A percentile compares a stretch with the other conserved stretches of the same genome.
These are phyloP conservation scores for Gnaphalium uliginosum DNA, from an alignment of 129 eudicot species.

Conservation along the genomic window DNA sequence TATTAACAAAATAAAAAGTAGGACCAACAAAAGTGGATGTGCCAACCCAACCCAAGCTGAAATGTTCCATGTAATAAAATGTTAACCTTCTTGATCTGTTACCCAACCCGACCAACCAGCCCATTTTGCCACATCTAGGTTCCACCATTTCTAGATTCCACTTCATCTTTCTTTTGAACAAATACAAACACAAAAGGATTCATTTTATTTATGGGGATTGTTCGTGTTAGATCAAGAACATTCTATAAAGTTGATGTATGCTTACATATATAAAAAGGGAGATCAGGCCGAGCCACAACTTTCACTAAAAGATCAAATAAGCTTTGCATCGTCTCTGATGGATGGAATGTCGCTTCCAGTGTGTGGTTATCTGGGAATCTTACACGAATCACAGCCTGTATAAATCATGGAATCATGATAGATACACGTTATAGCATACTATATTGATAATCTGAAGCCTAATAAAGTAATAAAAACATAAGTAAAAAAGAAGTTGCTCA, in stretches of 20 bases:
- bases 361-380: conserved; percentile 90
- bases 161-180: not conserved
- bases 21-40: not conserved
- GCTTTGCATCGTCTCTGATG: conserved; percentile 78
- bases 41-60: not conserved
- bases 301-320: conserved; percentile 65
- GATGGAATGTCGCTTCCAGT: conserved; percentile 77
- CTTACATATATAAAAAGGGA: conserved; percentile 76
- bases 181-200: not conserved
- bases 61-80: not conserved
- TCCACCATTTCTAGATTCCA: not conserved
- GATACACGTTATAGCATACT: conserved; percentile 9
- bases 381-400: conserved; percentile 77
- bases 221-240: not conserved
- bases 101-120: not conserved
- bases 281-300: conserved; percentile 70
- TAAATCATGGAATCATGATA: not conserved
- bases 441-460: not conserved
- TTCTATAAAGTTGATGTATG: conserved; percentile 16
- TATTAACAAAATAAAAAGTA: too few relatives aligned
- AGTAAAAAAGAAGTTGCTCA: not conserved
- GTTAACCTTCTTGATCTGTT: not conserved
- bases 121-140: not conserved
- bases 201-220: not conserved
- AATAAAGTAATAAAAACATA: not conserved